Evolutionary conservation across 495 filamentous ascomycete species (phyloP), one percentile per base, ranked within the genome.

Genomic region (Annulohypoxylon stygium): DNA sequence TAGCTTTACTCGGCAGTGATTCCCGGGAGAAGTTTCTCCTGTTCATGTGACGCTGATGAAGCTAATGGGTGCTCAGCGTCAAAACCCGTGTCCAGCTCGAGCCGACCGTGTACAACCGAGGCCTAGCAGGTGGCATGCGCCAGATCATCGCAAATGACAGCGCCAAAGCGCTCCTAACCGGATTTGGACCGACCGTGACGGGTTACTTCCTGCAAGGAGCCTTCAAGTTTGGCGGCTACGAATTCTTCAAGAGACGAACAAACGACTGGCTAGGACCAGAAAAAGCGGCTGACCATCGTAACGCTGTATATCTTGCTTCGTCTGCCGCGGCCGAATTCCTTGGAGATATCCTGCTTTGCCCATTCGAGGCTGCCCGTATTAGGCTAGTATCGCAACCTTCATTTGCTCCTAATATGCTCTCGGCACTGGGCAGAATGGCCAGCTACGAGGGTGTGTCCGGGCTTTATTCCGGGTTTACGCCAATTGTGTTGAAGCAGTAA

Each of bases 161-260:
- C 78, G 88, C 89, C 76, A 88, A 88, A 75, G 91, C 91, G 75
- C 88, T 93, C 67, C 82, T 90, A 64, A 93, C 91, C 64, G 91
- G 91, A 75, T 87, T 92, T 76, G 91, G 91, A 57, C 91, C 91
- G 66, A 92, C 91, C 50, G 86, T 87, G 45, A 88, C 89, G 62
- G 91, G 90, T 77, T 93, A 93, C 85, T 92, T 92, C 86, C 84
- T 93, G 67, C 91, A 93, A 81, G 91, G 91, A 78, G 90, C 90
- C 62, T 89, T 92, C 88, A 93, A 93, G 81, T 92, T 92, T 78
- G 91, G 91, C 78, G 91, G 91, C 65, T 92, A 93, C 74, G 91
- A 93, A 81, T 88, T 92, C 79, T 91, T 93, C 85, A 93, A 93
- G 86, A 85, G 90, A 79, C 88, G 89, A 78, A 85, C 83, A 70